These are phyloP conservation scores for Colletotrichum theobromicola DNA, from an alignment of 2,329 filamentous ascomycete species.

Conservation along the genomic window DNA sequence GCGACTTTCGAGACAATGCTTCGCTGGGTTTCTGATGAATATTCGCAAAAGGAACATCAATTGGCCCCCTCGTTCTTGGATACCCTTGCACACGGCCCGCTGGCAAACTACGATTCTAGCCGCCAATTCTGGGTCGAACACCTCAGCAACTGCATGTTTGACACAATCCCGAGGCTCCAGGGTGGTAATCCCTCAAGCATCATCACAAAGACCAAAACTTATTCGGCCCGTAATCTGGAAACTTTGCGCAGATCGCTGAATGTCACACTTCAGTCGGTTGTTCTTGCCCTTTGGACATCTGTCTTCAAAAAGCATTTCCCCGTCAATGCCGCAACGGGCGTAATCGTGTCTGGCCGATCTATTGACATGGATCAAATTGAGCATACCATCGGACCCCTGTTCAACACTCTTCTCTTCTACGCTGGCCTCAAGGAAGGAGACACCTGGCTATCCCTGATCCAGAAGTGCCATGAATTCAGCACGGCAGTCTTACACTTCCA, in stretches of 20 bases:
- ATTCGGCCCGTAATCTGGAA: conserved; percentile 45
- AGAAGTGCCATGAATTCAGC: conserved; percentile 74
- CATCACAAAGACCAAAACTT: conserved; percentile 1
- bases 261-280: conserved; percentile 79
- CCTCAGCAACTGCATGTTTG: conserved; percentile 42
- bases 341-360: conserved; percentile 80
- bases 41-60: conserved; percentile 37
- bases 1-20: conserved; percentile 76
- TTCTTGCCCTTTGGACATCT: conserved; percentile 77
- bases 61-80: conserved; percentile 66
- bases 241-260: conserved; percentile 61
- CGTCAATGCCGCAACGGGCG: conserved; percentile 64
- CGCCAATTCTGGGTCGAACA: conserved; percentile 71
- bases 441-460: conserved; percentile 66
- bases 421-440: conserved; percentile 46
- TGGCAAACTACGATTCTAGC: conserved; percentile 49
- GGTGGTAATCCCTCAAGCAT: conserved; percentile 7
- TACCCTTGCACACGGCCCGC: conserved; percentile 71
- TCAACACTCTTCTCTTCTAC: conserved; percentile 85
- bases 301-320: conserved; percentile 60
- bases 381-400: conserved; percentile 77
- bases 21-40: conserved; percentile 58
- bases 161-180: conserved; percentile 19
- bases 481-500: conserved; percentile 73
- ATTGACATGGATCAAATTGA: conserved; percentile 72